Conservation (phyloP, 202 grass and related monocot genomes). For the Zizania palustris region DNA sequence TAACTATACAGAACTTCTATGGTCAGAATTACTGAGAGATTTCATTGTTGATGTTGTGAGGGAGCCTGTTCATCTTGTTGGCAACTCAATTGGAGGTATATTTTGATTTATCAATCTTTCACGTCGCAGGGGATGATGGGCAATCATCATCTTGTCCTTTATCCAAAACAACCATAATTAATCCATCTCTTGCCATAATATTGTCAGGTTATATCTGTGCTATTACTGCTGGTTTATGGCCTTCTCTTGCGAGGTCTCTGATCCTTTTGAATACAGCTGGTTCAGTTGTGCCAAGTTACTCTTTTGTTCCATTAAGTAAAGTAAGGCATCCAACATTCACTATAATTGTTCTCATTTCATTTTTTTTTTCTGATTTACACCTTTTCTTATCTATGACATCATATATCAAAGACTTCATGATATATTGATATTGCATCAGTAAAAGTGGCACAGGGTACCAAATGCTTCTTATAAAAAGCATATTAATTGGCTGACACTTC, state of each 20-base stretch:
- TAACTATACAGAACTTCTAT: conserved; percentile 77
- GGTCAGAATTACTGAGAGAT: conserved; percentile 87
- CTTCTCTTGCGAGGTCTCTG: conserved; percentile 81
- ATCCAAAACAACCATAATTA: conserved; percentile 5
- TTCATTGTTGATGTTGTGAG: conserved; percentile 80
- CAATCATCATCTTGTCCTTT: neutral
- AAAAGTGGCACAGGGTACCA: conserved; percentile 20
- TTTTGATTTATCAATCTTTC: conserved; percentile 33
- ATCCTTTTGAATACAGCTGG: conserved; percentile 91
- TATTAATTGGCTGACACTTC: conserved; percentile 28
- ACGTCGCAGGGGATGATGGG: conserved; percentile 27
- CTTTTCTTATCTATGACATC: conserved; percentile 1
- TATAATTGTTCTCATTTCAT: neutral
- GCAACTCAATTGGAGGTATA: conserved; percentile 95
- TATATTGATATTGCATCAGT: conserved; percentile 36
- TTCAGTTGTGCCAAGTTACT: conserved; percentile 78
- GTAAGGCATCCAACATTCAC: conserved; percentile 51
- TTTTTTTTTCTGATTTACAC: conserved; percentile 16
- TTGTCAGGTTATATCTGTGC: conserved; percentile 82
- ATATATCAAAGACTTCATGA: conserved; percentile 29
- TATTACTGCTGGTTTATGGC: conserved; percentile 74
- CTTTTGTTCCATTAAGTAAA: conserved; percentile 62
- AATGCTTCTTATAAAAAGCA: conserved; percentile 21
- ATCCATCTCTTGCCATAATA: conserved; percentile 23
- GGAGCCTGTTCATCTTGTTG: conserved; percentile 85